Conservation (phyloP, 805 yeast species). For the Metschnikowia kunwiensis region DNA sequence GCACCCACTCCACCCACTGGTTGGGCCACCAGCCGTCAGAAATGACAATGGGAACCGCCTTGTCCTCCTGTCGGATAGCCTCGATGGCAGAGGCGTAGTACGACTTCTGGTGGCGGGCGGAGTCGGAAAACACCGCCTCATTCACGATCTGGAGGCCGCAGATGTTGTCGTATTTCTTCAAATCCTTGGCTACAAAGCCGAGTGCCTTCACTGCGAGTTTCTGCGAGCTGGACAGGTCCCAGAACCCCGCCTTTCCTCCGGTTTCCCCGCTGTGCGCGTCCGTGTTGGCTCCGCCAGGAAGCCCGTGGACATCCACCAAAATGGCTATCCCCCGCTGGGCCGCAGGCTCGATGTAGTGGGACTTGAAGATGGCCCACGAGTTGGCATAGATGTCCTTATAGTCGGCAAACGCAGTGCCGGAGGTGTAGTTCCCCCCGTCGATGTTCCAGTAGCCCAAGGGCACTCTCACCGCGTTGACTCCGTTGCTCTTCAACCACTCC, state of each 20-base stretch:
- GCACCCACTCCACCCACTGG: conserved; percentile 71
- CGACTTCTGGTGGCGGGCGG: conserved; percentile 47
- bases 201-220: conserved; percentile 48
- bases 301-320: conserved; percentile 79
- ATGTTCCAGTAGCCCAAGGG: conserved; percentile 93
- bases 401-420: conserved; percentile 60
- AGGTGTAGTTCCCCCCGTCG: conserved; percentile 55
- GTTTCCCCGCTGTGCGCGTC: conserved; percentile 79
- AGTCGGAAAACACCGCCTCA: conserved; percentile 67
- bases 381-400: conserved; percentile 56
- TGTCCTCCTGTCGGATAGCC: conserved; percentile 55
- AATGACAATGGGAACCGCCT: conserved; percentile 64
- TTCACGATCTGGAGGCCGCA: conserved; percentile 83
- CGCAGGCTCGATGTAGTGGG: conserved; percentile 57
- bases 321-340: conserved; percentile 62
- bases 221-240: conserved; percentile 47
- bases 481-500: conserved; percentile 63
- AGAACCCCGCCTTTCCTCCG: conserved; percentile 59
- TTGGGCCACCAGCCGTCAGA: conserved; percentile 95
- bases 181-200: conserved; percentile 60
- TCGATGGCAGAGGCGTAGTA: conserved; percentile 67
- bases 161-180: conserved; percentile 59
- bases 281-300: conserved; percentile 91
- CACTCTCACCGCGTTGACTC: conserved; percentile 77
- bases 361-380: conserved; percentile 67